Percentiles rank a stretch among this genome's conserved stretches.
These are phyloP conservation scores for Leccinum subgranulosum DNA, from an alignment of 768 basidiomycete species.

Conservation along the genomic window DNA sequence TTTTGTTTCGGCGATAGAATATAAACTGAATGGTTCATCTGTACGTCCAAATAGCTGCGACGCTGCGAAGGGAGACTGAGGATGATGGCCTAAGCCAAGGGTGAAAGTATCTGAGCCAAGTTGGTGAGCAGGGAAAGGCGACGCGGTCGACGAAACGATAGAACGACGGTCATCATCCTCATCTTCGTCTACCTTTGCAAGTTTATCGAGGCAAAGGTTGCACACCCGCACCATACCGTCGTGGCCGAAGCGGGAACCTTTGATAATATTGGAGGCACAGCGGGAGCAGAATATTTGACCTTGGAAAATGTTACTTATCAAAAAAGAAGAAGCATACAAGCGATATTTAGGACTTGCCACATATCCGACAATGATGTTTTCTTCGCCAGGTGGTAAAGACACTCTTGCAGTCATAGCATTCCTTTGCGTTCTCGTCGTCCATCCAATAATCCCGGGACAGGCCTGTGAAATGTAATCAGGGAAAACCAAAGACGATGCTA, in stretches of 20 bases:
- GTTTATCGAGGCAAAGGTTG: constrained; percentile 91
- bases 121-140: constrained; percentile 78
- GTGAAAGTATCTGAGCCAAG: constrained; percentile 47
- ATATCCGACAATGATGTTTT: constrained; percentile 98
- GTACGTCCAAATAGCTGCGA: constrained; percentile 78
- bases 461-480: constrained; percentile 41
- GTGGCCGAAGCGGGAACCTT: constrained; percentile 88
- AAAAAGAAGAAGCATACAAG: neutral
- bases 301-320: constrained; percentile 33
- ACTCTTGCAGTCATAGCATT: constrained; percentile 95
- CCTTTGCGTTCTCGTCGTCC: constrained; percentile 94
- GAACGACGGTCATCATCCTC: constrained; percentile 89
- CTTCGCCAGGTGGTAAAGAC: constrained; percentile 92
- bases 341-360: constrained; percentile 51
- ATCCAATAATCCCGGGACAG: constrained; percentile 97
- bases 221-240: constrained; percentile 96
- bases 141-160: constrained; percentile 64
- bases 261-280: constrained; percentile 96
- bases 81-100: constrained; percentile 45
- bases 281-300: constrained; percentile 98
- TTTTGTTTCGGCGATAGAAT: constrained; percentile 78
- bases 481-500: constrained; percentile 2
- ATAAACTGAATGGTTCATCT: constrained; percentile 77
- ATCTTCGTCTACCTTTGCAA: constrained; percentile 83
- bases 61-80: constrained; percentile 85